A percentile compares a stretch with the other conserved stretches of the same genome.
These are phyloP conservation scores for Trichophyton mentagrophytes DNA, from an alignment of 2,329 filamentous ascomycete species.

Conservation along the genomic window DNA sequence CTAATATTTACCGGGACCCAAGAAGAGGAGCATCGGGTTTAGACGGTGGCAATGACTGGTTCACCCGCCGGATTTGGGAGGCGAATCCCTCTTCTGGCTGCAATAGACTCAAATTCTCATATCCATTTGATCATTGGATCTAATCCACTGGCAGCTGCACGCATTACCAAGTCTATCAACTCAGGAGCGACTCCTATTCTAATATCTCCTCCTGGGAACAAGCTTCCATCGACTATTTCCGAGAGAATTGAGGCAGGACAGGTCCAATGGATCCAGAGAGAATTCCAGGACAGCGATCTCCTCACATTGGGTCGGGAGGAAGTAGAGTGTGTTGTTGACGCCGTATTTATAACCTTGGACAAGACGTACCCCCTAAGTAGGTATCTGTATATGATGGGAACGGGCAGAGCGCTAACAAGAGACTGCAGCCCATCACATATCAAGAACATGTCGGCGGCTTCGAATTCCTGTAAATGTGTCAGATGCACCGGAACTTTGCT, in stretches of 20 bases:
- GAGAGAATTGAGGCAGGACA: slow-evolving; percentile 32
- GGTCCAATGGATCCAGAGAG: slow-evolving; percentile 30
- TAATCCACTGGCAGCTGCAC: slow-evolving; percentile 72
- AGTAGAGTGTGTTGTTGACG: slow-evolving; percentile 67
- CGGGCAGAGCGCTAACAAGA: background rate
- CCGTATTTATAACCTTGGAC: slow-evolving; percentile 70
- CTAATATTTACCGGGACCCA: background rate
- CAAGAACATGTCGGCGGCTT: slow-evolving; percentile 59
- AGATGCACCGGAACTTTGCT: slow-evolving; percentile 74
- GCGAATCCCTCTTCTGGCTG: slow-evolving; percentile 23
- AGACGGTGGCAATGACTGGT: slow-evolving; percentile 1
- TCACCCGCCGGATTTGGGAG: background rate
- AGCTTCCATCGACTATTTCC: slow-evolving; percentile 43
- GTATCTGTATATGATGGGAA: slow-evolving; percentile 12
- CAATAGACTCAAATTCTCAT: slow-evolving; percentile 30
- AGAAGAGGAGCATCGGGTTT: background rate
- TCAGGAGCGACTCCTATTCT: slow-evolving; percentile 72
- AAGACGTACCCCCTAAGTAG: slow-evolving; percentile 39
- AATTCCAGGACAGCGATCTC: slow-evolving; percentile 60
- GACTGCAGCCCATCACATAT: slow-evolving; percentile 50
- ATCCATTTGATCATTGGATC: slow-evolving; percentile 76
- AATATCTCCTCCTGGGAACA: slow-evolving; percentile 53
- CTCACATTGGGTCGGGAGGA: slow-evolving; percentile 66
- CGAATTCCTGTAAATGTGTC: slow-evolving; percentile 89
- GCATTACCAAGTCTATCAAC: slow-evolving; percentile 66